Conservation (phyloP, 805 yeast species). For the Lipomyces yamadae region DNA sequence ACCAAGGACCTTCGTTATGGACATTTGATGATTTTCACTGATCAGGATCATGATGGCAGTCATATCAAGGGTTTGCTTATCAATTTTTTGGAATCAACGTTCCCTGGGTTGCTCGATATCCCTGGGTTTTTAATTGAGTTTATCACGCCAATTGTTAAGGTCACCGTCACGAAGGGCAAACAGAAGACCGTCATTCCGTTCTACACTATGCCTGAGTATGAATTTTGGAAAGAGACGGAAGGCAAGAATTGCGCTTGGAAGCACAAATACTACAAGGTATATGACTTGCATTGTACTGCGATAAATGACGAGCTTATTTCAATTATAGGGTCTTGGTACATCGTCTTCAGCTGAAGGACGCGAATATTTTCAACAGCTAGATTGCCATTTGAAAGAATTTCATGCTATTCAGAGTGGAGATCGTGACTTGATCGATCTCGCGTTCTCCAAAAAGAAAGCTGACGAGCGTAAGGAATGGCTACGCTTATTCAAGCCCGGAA, state of each 20-base stretch:
- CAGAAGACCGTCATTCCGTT: conserved; percentile 64
- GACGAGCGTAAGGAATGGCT: conserved; percentile 98
- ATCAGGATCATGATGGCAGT: conserved; percentile 99
- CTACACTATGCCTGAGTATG: conserved; percentile 95
- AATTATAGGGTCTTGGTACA: conserved; percentile 83
- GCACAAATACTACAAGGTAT: conserved; percentile 82
- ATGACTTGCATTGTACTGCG: neutral
- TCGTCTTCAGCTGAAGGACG: conserved; percentile 81
- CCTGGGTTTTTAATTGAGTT: conserved; percentile 94
- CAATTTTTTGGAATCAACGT: conserved; percentile 88
- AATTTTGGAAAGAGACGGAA: conserved; percentile 85
- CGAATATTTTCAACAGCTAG: conserved; percentile 84
- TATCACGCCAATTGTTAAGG: conserved; percentile 95
- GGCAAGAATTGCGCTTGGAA: conserved; percentile 79
- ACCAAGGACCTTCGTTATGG: conserved; percentile 85
- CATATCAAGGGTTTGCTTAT: conserved; percentile 96
- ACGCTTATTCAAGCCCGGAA: conserved; percentile 87
- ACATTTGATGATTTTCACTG: conserved; percentile 98
- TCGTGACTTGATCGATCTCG: conserved; percentile 78
- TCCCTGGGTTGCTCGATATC: conserved; percentile 87
- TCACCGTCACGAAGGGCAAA: conserved; percentile 64
- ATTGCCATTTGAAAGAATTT: conserved; percentile 82
- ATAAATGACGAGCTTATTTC: neutral
- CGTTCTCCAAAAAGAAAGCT: conserved; percentile 92
- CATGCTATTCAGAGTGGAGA: conserved; percentile 78